phyloP scores from a whole-genome alignment of 192 early-diverging fungal genomes.

The Backusella mclennaniae region DNA sequence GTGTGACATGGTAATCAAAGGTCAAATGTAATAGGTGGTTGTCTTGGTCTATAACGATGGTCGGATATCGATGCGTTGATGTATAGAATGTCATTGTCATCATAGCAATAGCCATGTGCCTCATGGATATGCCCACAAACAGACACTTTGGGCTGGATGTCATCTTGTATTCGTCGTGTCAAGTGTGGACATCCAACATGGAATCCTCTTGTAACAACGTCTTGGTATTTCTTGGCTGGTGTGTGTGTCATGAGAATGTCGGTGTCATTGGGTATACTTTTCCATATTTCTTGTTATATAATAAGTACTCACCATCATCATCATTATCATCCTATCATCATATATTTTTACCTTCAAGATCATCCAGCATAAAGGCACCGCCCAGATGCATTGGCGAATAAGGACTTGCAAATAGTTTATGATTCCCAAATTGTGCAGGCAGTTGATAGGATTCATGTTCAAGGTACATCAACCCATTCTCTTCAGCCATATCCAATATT shows the following conservation, averaged over 20 bases:
- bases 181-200: conserved; percentile 32
- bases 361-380: conserved; percentile 31
- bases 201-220: not conserved
- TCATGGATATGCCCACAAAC: conserved; percentile 43
- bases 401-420: conserved; percentile 25
- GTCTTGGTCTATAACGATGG: conserved; percentile 13
- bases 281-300: conserved; percentile 15
- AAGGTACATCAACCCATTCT: conserved; percentile 30
- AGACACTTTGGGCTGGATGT: conserved; percentile 22
- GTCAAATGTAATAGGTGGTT: conserved; percentile 33
- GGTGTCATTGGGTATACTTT: conserved; percentile 20
- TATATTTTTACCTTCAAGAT: conserved; percentile 14
- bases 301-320: not conserved
- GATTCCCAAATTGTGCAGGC: conserved; percentile 15
- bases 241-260: conserved; percentile 35
- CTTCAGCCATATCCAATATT: conserved; percentile 8
- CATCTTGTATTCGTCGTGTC: conserved; percentile 1
- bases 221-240: conserved; percentile 22
- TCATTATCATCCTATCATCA: not conserved
- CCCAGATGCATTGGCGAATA: conserved; percentile 25
- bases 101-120: conserved; percentile 14
- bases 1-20: conserved; percentile 1
- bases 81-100: conserved; percentile 14
- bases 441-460: conserved; percentile 28
- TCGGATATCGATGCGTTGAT: conserved; percentile 29